Evolutionary conservation across 805 yeast genomes (phyloP), one percentile per base, ranked within the genome.

Genomic region (Yamadazyma tumulicola): DNA sequence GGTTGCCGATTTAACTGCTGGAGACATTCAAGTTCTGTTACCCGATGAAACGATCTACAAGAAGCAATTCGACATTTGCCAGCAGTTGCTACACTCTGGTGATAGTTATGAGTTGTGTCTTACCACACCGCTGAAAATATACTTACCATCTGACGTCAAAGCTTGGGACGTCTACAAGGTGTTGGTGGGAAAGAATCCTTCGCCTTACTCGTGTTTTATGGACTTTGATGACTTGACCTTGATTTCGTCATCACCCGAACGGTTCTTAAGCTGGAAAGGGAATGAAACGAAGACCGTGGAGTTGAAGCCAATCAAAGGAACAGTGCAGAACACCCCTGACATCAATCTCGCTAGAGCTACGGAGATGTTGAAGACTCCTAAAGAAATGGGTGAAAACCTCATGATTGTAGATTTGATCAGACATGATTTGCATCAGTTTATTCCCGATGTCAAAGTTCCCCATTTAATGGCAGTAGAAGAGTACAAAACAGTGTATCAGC

Each of bases 371-470:
- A 74, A 80, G 34, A 81, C 94, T 1, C 93, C 94, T 3, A 93
- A 93, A 55, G 99, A 93, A 57, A 75, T 83, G 53, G 98, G 96
- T 0, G 99, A 93, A 54, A 93, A 93, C 46, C 64, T 93, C 38
- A 93, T 93, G 98, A 93, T 93, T 62, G 94, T 93, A 6, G 99
- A 93, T 57, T 62, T 93, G 38, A 94, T 93, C 30, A 74, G 99
- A 37, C 96, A 94, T 59, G 98, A 93, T 53, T 67, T 93, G 31
- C 79, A 77, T 50, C 78, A 79, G 45, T 64, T 86, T 26, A 63
- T 87, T 11, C 65, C 75, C 0, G 53, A 71, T 3, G 96, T 94
- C 3, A 49, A 66, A 5, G 95, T 89, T 1, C 64, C 83, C 4
- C 81, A 84, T 41, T 70, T 93, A 34, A 93, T 93, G 97, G 58